phyloP scores from a whole-genome alignment of 1,139 yeast genomes.

The Blastobotrys petasosporus region DNA sequence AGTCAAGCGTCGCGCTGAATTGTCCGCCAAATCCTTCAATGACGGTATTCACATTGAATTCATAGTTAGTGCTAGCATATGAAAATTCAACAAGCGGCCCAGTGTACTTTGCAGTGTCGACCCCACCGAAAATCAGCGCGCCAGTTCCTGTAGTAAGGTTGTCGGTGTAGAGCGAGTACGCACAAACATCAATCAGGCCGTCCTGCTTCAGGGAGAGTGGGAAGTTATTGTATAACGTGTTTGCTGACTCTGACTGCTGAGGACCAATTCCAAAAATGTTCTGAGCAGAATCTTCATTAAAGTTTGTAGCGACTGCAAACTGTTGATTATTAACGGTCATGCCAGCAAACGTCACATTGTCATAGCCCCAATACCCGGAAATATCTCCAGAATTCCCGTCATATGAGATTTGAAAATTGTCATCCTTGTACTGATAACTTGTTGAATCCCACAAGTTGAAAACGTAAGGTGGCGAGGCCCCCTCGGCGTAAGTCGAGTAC shows the following conservation, averaged over 20 bases:
- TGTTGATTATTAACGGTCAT: conserved; percentile 6
- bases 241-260: conserved; percentile 4
- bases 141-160: conserved; percentile 41
- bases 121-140: conserved; percentile 50
- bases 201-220: conserved; percentile 43
- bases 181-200: conserved; percentile 42
- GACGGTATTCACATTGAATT: neutral
- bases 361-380: conserved; percentile 47
- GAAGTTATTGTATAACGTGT: conserved; percentile 32
- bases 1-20: conserved; percentile 25
- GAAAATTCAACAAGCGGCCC: conserved; percentile 39
- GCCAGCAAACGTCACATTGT: conserved; percentile 37
- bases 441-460: neutral
- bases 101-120: conserved; percentile 46
- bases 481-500: conserved; percentile 10
- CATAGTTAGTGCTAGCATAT: conserved; percentile 7
- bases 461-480: conserved; percentile 14
- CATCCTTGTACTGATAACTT: conserved; percentile 9
- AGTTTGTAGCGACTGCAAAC: conserved; percentile 8
- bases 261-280: conserved; percentile 11
- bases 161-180: conserved; percentile 49
- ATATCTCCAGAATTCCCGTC: conserved; percentile 29
- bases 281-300: neutral
- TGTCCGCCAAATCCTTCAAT: neutral
- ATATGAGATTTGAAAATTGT: conserved; percentile 20